Evolutionary conservation across 1,284 basidiomycete species (phyloP), one percentile per base, ranked within the genome.

Genomic region (Tylopilus orsonianus): DNA sequence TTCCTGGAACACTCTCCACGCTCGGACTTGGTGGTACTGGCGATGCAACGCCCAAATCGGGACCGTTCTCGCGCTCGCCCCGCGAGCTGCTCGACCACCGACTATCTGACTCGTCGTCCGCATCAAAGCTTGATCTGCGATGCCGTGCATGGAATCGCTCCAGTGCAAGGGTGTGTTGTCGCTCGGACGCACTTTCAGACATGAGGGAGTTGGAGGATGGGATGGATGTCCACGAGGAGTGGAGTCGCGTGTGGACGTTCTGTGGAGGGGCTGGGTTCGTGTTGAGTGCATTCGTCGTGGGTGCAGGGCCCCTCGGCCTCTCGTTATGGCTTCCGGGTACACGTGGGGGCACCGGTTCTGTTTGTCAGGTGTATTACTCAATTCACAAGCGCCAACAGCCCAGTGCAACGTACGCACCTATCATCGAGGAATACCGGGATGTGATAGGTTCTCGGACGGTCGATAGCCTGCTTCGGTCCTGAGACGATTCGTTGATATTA

Each of bases 171-270:
- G 62, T 57, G 8, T 68, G 65, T 24, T 71, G 62, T 40, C 67
- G 58, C 46, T 75, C 74, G 8, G 68, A 65, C 1, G 73, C 70
- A 50, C 67, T 75, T 49, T 75, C 73, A 7, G 71, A 65, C 36
- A 75, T 69, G 44, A 75, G 66, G 4, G 74, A 75, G 39, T 71
- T 75, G 12, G 71, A 71, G 8, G 69, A 56, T 19, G 66, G 53
- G 34, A 64, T 54, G 24, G 66, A 67, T 12, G 65, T 27, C 60
- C 64, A 61, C 18, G 60, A 55, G 14, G 57, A 45, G 18, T 61
- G 61, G 24, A 47, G 34, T 33, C 61, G 65, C 6, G 52, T n/a
- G 27, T 51, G 57, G 29, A 50, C 19, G 37, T 58, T 58, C 20
- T 52, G 57, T n/a, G 56, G 44, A 20, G 47, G 39, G 9, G 3